Base-by-base conservation (phyloP, 1,139 yeast genomes). In the Kurtzmaniella natalensis region DNA sequence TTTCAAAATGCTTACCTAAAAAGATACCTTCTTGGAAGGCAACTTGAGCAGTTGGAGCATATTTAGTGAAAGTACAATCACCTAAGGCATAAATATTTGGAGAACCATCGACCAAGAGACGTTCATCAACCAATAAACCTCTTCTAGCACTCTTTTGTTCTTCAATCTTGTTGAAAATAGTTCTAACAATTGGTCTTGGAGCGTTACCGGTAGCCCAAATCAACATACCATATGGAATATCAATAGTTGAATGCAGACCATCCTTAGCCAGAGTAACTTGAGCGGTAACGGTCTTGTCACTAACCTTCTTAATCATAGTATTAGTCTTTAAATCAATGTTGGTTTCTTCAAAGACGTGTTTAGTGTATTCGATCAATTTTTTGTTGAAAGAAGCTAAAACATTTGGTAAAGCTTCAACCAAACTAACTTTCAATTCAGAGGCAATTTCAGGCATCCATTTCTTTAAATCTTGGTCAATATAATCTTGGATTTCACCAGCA, bases 141-240 rank as follows among this genome's bases (percentile, higher is more conserved):
- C 96, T 81, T 64, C 92, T 80, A 38, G 95, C 88, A 55, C 78
- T 78, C 60, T 76, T 81, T 70, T 89, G 97, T 43, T 80, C 89
- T 32, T 84, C 86, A 47, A 89, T 66, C 61, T 76, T 74, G 37
- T 72, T 53, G 60, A 82, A 78, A 55, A 89, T 69, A 50, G 77
- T 76, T 42, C 78, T 72, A 39, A 84, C 74, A 42, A 89, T 75
- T 32, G 78, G 78, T 62, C 96, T 81, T 43, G 89, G 89, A 41
- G 94, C 92, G 60, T 87, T 88, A 64, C 97, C 97, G 34, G 96
- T 89, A 40, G 96, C 96, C 97, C 97, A 89, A 45, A 89, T 92
- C 48, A 89, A 73, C 53, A 86, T 69, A 53, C 97, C 96, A 58
- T 88, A 59, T 28, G 96, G 96, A 51, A 88, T 68, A 46, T 77